These are phyloP conservation scores for Gillenia trifoliata DNA, from an alignment of 306 rosid genomes.

Conservation along the genomic window DNA sequence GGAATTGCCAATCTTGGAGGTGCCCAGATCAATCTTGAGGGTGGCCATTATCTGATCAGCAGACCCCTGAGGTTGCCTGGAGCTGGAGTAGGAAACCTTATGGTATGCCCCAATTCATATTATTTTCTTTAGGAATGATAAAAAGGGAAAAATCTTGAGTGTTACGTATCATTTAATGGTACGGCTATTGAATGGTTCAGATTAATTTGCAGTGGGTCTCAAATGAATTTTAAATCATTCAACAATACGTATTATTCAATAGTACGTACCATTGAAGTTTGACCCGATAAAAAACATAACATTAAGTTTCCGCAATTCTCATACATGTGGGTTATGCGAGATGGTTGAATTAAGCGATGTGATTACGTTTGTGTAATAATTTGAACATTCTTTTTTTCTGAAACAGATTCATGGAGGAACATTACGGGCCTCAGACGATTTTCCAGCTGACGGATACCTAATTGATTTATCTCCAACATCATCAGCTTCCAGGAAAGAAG, in stretches of 20 bases:
- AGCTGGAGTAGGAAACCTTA: slow-evolving; percentile 57
- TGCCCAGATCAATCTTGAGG: slow-evolving; percentile 59
- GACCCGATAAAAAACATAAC: too few relatives aligned
- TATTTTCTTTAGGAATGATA: neutral
- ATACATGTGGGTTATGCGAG: neutral
- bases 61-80: slow-evolving; percentile 51
- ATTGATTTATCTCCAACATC: slow-evolving; percentile 60
- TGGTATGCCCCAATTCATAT: slow-evolving; percentile 42
- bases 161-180: too few relatives aligned
- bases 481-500: slow-evolving; percentile 16
- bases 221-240: too few relatives aligned
- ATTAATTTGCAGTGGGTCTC: too few relatives aligned
- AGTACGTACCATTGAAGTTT: too few relatives aligned
- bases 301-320: neutral
- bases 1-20: slow-evolving; percentile 79
- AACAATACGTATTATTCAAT: too few relatives aligned
- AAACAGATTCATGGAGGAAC: slow-evolving; percentile 91
- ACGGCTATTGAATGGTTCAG: too few relatives aligned
- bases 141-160: too few relatives aligned
- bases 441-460: slow-evolving; percentile 53
- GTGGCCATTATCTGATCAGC: slow-evolving; percentile 68
- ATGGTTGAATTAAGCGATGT: neutral
- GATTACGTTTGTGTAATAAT: neutral
- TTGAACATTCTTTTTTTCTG: neutral
- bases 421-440: slow-evolving; percentile 55